These are phyloP conservation scores for Taphrina populina DNA, from an alignment of 1,139 yeast genomes.

Conservation along the genomic window DNA sequence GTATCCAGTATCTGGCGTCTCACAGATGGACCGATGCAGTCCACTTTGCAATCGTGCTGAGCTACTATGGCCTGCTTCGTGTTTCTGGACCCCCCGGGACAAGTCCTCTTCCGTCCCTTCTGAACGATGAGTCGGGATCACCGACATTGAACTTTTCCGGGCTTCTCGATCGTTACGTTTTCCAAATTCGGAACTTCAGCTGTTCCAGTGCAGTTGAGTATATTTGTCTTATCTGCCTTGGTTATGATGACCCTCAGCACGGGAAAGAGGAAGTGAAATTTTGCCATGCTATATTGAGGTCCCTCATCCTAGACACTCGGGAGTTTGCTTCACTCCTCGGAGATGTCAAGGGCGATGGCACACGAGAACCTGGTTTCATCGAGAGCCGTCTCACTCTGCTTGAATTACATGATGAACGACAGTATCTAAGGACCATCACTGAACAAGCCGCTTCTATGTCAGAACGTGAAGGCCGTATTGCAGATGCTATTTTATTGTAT, in stretches of 20 bases:
- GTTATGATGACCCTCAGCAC: conserved; percentile 40
- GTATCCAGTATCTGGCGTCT: conserved; percentile 67
- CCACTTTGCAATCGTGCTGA: conserved; percentile 80
- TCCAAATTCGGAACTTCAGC: conserved; percentile 78
- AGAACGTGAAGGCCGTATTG: conserved; percentile 85
- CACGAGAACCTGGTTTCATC: conserved; percentile 77
- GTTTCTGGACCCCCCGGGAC: conserved; percentile 46
- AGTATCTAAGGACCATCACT: conserved; percentile 65
- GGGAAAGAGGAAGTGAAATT: conserved; percentile 54
- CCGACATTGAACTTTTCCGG: conserved; percentile 46
- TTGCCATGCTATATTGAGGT: conserved; percentile 78
- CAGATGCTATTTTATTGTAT: conserved; percentile 81
- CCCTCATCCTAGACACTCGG: conserved; percentile 79
- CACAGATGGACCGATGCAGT: conserved; percentile 82
- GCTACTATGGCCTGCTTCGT: conserved; percentile 69
- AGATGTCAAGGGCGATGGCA: conserved; percentile 71
- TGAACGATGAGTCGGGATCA: conserved; percentile 15
- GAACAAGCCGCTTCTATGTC: conserved; percentile 84
- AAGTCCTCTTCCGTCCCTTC: not conserved
- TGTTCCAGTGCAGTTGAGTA: conserved; percentile 91
- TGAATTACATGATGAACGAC: conserved; percentile 55
- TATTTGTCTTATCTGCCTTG: conserved; percentile 66
- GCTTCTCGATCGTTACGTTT: conserved; percentile 55
- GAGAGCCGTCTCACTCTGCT: conserved; percentile 75
- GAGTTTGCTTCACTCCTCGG: conserved; percentile 82